Evolutionary conservation across 2,329 filamentous ascomycete species (phyloP).

Genomic region (Fusarium sacchari): DNA sequence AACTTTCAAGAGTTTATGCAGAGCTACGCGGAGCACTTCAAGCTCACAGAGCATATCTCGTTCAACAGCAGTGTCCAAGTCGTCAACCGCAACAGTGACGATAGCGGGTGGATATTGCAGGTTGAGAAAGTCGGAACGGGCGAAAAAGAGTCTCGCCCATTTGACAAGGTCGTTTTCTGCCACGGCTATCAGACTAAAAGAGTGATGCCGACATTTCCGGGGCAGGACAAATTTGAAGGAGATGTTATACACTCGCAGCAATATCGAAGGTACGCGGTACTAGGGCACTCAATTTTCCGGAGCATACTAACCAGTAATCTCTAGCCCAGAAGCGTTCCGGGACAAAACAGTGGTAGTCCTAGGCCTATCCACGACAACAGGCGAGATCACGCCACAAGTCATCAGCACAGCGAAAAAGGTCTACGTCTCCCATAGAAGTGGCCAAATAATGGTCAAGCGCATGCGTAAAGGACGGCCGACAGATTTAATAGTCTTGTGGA

Average conservation of each 20-base stretch:
- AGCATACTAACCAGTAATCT: rapidly evolving
- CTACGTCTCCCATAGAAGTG: constrained; percentile 20
- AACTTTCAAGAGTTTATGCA: constrained; percentile 32
- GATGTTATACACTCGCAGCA: constrained; percentile 22
- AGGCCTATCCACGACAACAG: constrained; percentile 10
- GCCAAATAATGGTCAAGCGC: constrained; percentile 9
- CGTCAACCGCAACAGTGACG: not conserved
- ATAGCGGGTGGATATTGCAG: constrained; percentile 3
- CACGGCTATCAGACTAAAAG: constrained; percentile 22
- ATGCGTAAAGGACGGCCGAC: constrained; percentile 10
- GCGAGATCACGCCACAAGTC: constrained; percentile 7
- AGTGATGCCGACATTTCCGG: constrained; percentile 13
- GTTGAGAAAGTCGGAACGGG: not conserved
- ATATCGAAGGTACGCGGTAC: not conserved
- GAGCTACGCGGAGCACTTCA: constrained; percentile 12
- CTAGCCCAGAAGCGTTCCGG: not conserved
- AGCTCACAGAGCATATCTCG: not conserved
- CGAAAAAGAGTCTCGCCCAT: not conserved
- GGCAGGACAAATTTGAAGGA: not conserved
- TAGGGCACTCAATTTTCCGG: rapidly evolving
- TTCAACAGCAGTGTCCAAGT: constrained; percentile 8
- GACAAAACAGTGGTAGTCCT: constrained; percentile 15
- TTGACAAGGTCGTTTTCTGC: constrained; percentile 26
- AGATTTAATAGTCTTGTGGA: constrained; percentile 13
- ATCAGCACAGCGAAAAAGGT: constrained; percentile 4